phyloP scores from a whole-genome alignment of 2,329 filamentous ascomycete genomes.

The Trichocomaceae sp. region DNA sequence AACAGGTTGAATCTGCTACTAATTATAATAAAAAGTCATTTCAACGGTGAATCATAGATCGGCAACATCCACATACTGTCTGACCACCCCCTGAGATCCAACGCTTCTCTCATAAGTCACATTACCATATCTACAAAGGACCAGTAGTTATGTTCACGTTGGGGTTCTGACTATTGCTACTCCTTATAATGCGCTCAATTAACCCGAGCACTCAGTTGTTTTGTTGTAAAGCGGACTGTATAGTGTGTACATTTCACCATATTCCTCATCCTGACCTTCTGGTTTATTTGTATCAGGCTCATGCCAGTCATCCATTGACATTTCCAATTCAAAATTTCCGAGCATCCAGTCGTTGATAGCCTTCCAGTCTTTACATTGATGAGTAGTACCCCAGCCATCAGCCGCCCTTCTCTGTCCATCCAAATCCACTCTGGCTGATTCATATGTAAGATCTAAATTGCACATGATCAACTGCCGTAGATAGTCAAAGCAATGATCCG shows the following conservation, averaged over 20 bases:
- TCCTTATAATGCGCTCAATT: no score
- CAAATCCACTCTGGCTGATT: slow-evolving; percentile 2
- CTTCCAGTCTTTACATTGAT: slow-evolving; percentile 7
- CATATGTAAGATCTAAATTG: slow-evolving; percentile 5
- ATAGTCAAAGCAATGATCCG: slow-evolving; percentile 9
- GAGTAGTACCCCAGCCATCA: slow-evolving; percentile 2
- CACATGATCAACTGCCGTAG: slow-evolving; percentile 6
- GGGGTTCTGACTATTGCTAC: no score
- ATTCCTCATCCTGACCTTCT: slow-evolving; percentile 3
- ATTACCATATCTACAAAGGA: no score
- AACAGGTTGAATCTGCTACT: no score
- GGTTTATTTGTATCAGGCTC: slow-evolving; percentile 2
- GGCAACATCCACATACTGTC: no score
- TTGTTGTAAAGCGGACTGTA: slow-evolving; percentile 3
- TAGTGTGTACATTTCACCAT: slow-evolving; percentile 2
- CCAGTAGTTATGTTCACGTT: no score
- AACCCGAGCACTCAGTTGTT: not conserved
- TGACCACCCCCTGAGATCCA: no score
- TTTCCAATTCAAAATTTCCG: not conserved
- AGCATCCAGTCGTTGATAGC: slow-evolving; percentile 6
- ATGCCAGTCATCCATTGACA: slow-evolving; percentile 7
- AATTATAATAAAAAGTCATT: no score
- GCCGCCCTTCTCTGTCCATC: slow-evolving; percentile 1
- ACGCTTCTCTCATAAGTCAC: no score
- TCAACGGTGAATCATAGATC: no score